These are phyloP conservation scores for Alternaria novae-zelandiae DNA, from an alignment of 2,329 filamentous ascomycete genomes.

Conservation along the genomic window DNA sequence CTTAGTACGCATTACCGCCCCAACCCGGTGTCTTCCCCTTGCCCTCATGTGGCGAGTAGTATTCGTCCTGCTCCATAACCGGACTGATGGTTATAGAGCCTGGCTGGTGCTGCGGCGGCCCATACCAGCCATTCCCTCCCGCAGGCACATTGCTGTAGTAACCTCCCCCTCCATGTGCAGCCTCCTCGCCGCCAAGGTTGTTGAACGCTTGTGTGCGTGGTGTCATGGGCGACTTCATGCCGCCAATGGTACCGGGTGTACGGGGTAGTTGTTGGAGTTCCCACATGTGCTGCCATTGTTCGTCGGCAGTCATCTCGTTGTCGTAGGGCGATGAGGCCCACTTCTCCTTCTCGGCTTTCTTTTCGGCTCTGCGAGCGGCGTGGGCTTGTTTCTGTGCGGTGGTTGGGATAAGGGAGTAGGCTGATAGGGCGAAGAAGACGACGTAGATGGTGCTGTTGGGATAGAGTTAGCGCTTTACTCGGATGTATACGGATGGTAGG, in stretches of 20 bases:
- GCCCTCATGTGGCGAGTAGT: conserved; percentile 25
- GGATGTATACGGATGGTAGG: neutral
- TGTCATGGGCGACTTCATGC: conserved; percentile 41
- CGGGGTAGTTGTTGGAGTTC: conserved; percentile 48
- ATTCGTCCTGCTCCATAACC: conserved; percentile 30
- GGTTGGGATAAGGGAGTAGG: conserved; percentile 62
- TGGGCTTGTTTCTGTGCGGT: conserved; percentile 30
- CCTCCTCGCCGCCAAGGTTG: conserved; percentile 29
- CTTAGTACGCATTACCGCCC: conserved; percentile 19
- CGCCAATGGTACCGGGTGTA: conserved; percentile 40
- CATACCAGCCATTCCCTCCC: conserved; percentile 18
- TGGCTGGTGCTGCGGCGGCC: conserved; percentile 11
- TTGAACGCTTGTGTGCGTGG: conserved; percentile 45
- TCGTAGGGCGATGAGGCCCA: conserved; percentile 35
- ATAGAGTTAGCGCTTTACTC: conserved; percentile 2
- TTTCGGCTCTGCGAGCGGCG: conserved; percentile 35
- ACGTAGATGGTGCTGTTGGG: conserved; percentile 64
- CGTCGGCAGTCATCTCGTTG: conserved; percentile 45
- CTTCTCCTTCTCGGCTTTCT: conserved; percentile 46
- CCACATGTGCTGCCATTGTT: conserved; percentile 53
- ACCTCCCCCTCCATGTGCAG: conserved; percentile 10
- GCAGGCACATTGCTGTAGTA: conserved; percentile 14
- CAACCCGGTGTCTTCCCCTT: conserved; percentile 18
- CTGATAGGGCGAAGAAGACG: conserved; percentile 63
- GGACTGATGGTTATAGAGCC: conserved; percentile 23